These are phyloP conservation scores for Candida frijolesensis DNA, from an alignment of 1,139 yeast species.

Conservation along the genomic window DNA sequence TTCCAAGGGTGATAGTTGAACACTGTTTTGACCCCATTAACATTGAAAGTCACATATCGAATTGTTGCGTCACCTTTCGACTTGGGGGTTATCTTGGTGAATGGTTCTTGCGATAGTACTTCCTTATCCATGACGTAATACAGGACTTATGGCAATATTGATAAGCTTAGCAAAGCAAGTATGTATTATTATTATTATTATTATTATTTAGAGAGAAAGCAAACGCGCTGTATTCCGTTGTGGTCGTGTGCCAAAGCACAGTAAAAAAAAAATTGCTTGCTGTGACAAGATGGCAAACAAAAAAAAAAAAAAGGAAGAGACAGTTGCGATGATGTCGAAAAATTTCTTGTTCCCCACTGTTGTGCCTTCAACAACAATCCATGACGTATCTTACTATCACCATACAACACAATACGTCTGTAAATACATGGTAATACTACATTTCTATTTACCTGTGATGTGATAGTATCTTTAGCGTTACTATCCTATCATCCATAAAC, in stretches of 20 bases:
- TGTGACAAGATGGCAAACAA: not conserved
- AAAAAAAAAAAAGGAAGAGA: not conserved
- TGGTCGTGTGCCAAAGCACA: not conserved
- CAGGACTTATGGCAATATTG: not conserved
- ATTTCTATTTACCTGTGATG: no score
- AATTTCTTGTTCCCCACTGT: no score
- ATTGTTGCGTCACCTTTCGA: constrained; percentile 15
- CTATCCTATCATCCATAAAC: no score
- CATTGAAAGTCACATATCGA: constrained; percentile 74
- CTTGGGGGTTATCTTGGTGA: constrained; percentile 15
- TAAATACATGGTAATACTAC: no score
- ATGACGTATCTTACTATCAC: no score
- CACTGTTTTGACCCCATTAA: constrained; percentile 81
- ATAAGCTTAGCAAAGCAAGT: not conserved
- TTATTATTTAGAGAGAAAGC: not conserved
- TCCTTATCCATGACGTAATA: constrained; percentile 4
- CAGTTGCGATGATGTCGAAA: no score
- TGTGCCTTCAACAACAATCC: no score
- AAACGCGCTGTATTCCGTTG: no score
- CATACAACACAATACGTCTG: no score
- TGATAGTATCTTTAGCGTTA: no score
- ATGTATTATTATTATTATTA: not conserved
- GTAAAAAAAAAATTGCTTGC: not conserved
- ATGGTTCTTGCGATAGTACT: constrained; percentile 15
- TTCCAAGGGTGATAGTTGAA: constrained; percentile 87